Base-by-base conservation (phyloP, 148 eudicot species). In the Heliosperma pusillum region DNA sequence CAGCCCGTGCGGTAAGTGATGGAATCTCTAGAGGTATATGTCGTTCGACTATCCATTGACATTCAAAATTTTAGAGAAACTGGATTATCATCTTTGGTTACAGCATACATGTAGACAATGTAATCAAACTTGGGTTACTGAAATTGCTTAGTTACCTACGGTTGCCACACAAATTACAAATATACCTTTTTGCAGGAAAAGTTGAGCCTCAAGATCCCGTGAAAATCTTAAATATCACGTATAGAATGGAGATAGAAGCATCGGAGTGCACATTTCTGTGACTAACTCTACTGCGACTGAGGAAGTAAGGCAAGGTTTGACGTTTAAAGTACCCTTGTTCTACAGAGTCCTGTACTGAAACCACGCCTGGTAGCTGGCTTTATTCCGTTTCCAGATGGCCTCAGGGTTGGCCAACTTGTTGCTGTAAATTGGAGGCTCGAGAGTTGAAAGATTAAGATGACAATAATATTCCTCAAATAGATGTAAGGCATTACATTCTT, bases 341-440 rank as follows among this genome's bases (percentile, higher is more conserved):
- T 95, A 76, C 98, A 90, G 81, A 80, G 86, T 84, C 98, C 97
- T 47, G 97, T 95, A 22, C 80, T 95, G 78, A 93, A 95, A 83
- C 98, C 98, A 69, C 90, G 93, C 85, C 83, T 92, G 76, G 96
- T 96, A 24, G 91, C 92, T 80, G 98, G 98, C 77, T 95, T 95
- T 80, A 97, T 92, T 80, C 92, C 98, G 65, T 90, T 95, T 77
- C 90, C 96, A 66, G 89, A 84, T 69, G 89, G 91, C 70, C 92
- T 95, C 71, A 84, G 86, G 79, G 99, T 92, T 77, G 97, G 97
- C 73, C 89, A 89, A 79, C 97, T 95, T 68, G 86, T 92, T 79
- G 85, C 92, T 66, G 90, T 95, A 80, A 87, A 89, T 76, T 95
- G 99, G 99, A 88, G 96, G 76, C 86, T 95, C 44, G 99, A 95